These are phyloP conservation scores for Conidiobolus coronatus DNA, from an alignment of 371 early-diverging fungal species.

Conservation along the genomic window DNA sequence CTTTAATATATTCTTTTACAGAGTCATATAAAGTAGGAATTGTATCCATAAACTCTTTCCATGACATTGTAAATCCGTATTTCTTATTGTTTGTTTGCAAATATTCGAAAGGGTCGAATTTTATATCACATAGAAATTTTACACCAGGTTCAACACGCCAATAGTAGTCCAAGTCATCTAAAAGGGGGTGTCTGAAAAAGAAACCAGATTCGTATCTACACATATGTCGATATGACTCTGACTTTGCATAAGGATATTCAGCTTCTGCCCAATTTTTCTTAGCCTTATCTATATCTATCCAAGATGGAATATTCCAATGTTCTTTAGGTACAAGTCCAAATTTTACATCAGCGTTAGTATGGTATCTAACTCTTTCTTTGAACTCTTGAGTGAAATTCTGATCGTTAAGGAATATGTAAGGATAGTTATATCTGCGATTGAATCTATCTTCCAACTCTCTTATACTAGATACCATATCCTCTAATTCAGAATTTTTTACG, in stretches of 20 bases:
- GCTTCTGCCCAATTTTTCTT: constrained; percentile 18
- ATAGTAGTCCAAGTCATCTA: constrained; percentile 67
- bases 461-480: constrained; percentile 35
- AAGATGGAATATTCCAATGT: constrained; percentile 61
- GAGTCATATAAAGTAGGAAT: constrained; percentile 60
- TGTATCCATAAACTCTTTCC: constrained; percentile 51
- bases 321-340: constrained; percentile 51
- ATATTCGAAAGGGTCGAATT: constrained; percentile 73
- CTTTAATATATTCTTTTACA: constrained; percentile 23
- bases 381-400: constrained; percentile 57
- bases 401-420: constrained; percentile 71
- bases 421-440: constrained; percentile 59
- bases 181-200: constrained; percentile 60
- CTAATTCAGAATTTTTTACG: constrained; percentile 47
- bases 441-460: constrained; percentile 56
- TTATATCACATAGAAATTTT: constrained; percentile 61
- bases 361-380: constrained; percentile 20
- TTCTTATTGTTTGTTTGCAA: constrained; percentile 32
- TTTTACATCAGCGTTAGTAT: constrained; percentile 25
- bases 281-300: constrained; percentile 50
- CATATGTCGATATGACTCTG: constrained; percentile 81
- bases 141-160: constrained; percentile 94
- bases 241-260: constrained; percentile 55
- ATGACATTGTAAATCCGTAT: constrained; percentile 61
- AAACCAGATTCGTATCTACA: constrained; percentile 78